phyloP scores from a whole-genome alignment of 768 basidiomycete genomes.

The Serpula lacrymans region DNA sequence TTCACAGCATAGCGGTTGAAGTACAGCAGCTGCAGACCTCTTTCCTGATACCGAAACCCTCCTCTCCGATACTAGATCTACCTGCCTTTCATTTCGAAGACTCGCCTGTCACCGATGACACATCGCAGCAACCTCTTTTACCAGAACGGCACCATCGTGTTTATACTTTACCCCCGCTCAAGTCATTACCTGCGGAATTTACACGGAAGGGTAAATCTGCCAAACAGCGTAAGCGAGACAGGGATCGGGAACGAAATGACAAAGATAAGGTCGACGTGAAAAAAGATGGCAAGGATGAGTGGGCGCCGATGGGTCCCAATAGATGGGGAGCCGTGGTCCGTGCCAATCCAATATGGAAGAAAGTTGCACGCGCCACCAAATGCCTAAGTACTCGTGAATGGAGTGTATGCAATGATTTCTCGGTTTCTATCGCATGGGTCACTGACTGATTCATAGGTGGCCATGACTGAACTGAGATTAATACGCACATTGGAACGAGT shows the following conservation, averaged over 20 bases:
- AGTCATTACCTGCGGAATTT: conserved; percentile 52
- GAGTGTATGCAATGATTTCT: conserved; percentile 53
- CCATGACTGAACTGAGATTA: conserved; percentile 74
- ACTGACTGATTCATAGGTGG: conserved; percentile 48
- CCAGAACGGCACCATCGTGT: conserved; percentile 32
- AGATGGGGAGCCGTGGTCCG: conserved; percentile 73
- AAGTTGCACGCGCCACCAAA: conserved; percentile 67
- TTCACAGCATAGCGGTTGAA: conserved; percentile 25
- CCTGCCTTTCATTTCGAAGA: conserved; percentile 32
- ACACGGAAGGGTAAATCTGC: conserved; percentile 44
- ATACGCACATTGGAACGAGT: conserved; percentile 81
- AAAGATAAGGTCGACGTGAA: conserved; percentile 39
- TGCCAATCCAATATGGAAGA: conserved; percentile 75
- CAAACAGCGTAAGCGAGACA: conserved; percentile 52
- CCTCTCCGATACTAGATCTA: conserved; percentile 28
- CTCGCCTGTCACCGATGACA: conserved; percentile 19
- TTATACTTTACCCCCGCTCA: conserved; percentile 56
- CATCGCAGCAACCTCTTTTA: conserved; percentile 7
- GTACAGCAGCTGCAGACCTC: conserved; percentile 21
- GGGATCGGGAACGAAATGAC: conserved; percentile 38
- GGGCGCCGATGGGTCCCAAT: conserved; percentile 59
- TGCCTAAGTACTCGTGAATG: conserved; percentile 79
- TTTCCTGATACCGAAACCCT: conserved; percentile 34
- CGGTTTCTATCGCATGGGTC: conserved; percentile 1
- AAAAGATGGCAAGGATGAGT: conserved; percentile 58